Percentiles rank a stretch among this genome's conserved stretches.
phyloP scores from a whole-genome alignment of 306 rosid species.

The Quercus mongolica region DNA sequence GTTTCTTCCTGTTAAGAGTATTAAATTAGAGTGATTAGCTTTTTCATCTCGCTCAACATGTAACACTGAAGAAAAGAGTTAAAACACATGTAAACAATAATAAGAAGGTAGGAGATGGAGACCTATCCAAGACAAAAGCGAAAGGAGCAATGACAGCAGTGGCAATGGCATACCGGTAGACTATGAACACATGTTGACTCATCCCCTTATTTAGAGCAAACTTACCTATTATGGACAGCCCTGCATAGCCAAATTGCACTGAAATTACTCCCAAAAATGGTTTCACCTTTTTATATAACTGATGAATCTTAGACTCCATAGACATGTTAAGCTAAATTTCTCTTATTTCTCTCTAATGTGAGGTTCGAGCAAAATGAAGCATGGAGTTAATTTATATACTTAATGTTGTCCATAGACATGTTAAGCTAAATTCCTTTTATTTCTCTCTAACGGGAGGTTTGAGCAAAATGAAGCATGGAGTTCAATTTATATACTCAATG shows the following conservation, averaged over 20 bases:
- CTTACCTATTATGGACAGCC: constrained; percentile 36
- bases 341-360: too few relatives aligned
- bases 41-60: too few relatives aligned
- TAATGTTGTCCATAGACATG: background rate
- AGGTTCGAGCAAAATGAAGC: too few relatives aligned
- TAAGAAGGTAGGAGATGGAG: background rate
- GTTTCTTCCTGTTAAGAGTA: constrained; percentile 32
- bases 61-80: too few relatives aligned
- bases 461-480: too few relatives aligned
- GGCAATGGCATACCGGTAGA: constrained; percentile 42
- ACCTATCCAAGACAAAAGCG: constrained; percentile 52
- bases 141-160: constrained; percentile 39
- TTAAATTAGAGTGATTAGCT: too few relatives aligned
- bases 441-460: too few relatives aligned
- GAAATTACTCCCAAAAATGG: constrained; percentile 37
- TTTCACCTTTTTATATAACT: constrained; percentile 4
- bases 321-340: background rate
- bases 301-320: constrained; percentile 3
- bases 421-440: too few relatives aligned
- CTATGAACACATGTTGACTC: constrained; percentile 44
- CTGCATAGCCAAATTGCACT: constrained; percentile 47
- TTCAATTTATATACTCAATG: too few relatives aligned
- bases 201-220: constrained; percentile 42
- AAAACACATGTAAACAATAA: background rate
- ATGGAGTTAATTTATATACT: too few relatives aligned